Base-by-base conservation (phyloP, 345 rosid genomes). In the Chamaenerion angustifolium region DNA sequence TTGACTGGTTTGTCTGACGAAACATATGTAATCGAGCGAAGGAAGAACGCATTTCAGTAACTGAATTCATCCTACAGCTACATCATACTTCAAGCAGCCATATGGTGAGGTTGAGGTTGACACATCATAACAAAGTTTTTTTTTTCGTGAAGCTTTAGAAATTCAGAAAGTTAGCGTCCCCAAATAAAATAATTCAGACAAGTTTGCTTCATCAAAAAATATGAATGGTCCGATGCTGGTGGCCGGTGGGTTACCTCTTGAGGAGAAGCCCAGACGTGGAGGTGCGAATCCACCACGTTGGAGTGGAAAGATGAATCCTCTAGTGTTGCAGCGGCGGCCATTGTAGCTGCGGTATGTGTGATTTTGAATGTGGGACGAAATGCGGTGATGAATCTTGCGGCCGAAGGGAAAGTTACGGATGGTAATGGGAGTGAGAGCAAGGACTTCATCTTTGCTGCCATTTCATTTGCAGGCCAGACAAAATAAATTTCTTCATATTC, bases 181-280 rank as follows among this genome's bases (percentile, higher is more conserved):
- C 3, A 31, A 31, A 31, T 4, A 7, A 7, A 3, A 4, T 4
- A 31, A 31, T 3, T 31, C 8, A 31, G 37, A 31, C 7, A 31
- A 31, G 8, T 31, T 31, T 31, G 37, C 8, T 31, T 3, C 37
- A 31, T 31, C 37, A 31, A 31, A 31, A 31, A 7, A 31, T 31
- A 31, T 31, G 37, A 19, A 17, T 13, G 61, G 47, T 43, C 42
- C 55, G 8, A 16, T 18, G 44, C 1, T 54, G 37, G 37, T n/a
- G 42, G 25, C 1, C 49, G 37, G 37, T n/a, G 42, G n/a, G 42
- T 50, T 60, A 64, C 95, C 92, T 90, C 92, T 60, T 73, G 70
- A 57, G 95, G 85, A 56, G 98, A 83, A 44, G 94, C 95, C 94
- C 98, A 85, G 0, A 90, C 60, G 70, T 90, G 98, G 54, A 90